Conservation (phyloP, 495 filamentous ascomycete genomes). For the Evansstolkia leycettana region DNA sequence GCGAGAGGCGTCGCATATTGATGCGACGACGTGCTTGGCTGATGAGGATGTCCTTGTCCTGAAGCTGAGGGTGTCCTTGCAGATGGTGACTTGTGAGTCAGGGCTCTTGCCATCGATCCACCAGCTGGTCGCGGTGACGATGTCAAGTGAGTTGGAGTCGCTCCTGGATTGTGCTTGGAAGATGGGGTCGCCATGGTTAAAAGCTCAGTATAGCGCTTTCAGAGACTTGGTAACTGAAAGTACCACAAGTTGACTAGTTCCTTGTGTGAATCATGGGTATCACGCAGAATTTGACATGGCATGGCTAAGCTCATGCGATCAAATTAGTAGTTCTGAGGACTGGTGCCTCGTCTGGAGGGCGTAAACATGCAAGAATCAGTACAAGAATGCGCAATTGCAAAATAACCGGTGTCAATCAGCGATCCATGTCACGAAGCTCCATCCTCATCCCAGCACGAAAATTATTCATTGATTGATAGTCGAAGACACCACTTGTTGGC, state of each 20-base stretch:
- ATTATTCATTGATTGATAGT: too few species aligned
- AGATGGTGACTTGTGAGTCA: conserved; percentile 34
- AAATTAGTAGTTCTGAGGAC: too few species aligned
- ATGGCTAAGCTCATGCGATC: background rate
- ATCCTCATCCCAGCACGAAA: too few species aligned
- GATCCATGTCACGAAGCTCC: too few species aligned
- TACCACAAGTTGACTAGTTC: too few species aligned
- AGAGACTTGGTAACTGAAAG: too few species aligned
- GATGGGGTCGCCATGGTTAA: conserved; percentile 36
- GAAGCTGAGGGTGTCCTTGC: conserved; percentile 29
- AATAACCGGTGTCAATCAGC: too few species aligned
- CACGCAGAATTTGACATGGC: too few species aligned
- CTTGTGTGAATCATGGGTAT: too few species aligned
- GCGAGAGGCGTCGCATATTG: conserved; percentile 32
- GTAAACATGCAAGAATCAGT: background rate
- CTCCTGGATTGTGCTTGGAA: conserved; percentile 27
- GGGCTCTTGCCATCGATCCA: conserved; percentile 22
- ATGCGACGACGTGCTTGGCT: conserved; percentile 20
- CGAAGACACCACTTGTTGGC: too few species aligned
- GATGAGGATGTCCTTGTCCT: conserved; percentile 18
- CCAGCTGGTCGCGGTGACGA: conserved; percentile 30
- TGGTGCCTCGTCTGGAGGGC: background rate
- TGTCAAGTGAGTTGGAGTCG: conserved; percentile 35
- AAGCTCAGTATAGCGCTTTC: too few species aligned
- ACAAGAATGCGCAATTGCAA: background rate